Conservation (phyloP, 2,329 filamentous ascomycete species). For the Trichophyton rubrum region DNA sequence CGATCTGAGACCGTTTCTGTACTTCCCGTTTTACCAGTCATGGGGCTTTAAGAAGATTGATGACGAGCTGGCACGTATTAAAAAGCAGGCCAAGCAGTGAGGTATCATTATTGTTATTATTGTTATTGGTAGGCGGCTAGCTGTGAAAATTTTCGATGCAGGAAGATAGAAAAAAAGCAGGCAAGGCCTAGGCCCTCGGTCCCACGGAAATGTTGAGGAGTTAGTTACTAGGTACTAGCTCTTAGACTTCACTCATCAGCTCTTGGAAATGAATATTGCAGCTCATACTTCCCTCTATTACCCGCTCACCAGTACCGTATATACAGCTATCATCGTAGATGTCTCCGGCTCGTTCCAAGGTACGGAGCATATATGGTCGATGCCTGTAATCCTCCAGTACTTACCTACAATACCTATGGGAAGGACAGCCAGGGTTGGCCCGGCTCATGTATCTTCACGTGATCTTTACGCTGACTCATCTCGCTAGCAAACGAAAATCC, state of each 20-base stretch:
- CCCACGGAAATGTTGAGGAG: no score
- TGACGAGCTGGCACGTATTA: slow-evolving; percentile 9
- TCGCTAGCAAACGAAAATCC: background rate
- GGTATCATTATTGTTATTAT: background rate
- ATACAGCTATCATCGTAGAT: no score
- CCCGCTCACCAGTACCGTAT: no score
- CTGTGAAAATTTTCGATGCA: background rate
- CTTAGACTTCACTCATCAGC: no score
- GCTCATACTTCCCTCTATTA: no score
- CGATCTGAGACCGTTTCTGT: slow-evolving; percentile 43
- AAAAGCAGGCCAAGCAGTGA: slow-evolving; percentile 1
- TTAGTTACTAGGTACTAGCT: no score
- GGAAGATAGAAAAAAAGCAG: background rate
- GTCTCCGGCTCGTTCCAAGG: no score
- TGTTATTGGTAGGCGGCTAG: background rate
- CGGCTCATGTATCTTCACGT: background rate
- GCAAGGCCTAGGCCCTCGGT: no score
- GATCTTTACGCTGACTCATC: background rate
- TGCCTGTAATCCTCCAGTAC: background rate
- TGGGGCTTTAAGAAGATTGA: slow-evolving; percentile 12
- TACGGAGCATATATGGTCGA: no score
- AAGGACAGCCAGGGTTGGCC: background rate
- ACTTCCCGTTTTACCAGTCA: slow-evolving; percentile 14
- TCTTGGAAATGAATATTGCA: no score
- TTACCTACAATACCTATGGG: background rate